Evolutionary conservation across 169 alveolate species (phyloP).

Genomic region (Eimeria falciformis): DNA sequence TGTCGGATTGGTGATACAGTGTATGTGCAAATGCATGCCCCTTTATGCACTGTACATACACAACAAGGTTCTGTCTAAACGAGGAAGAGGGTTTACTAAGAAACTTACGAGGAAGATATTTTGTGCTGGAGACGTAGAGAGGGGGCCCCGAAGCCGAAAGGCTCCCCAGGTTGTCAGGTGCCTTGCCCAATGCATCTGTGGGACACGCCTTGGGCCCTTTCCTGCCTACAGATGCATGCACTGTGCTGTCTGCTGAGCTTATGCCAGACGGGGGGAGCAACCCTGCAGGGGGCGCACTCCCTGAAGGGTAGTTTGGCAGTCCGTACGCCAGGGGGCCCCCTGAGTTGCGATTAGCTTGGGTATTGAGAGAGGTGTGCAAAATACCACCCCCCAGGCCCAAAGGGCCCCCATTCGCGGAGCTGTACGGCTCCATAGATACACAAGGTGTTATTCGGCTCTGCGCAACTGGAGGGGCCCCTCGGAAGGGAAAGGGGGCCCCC

Average conservation of each 20-base stretch:
- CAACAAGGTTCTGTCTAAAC: too few relatives aligned
- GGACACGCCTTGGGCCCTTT: neutral
- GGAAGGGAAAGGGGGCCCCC: too few relatives aligned
- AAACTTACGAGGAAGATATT: neutral
- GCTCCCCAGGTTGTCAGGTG: neutral
- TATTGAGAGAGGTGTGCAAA: neutral
- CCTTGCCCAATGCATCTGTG: neutral
- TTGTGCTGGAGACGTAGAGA: conserved; percentile 1
- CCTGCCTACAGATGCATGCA: conserved; percentile 2
- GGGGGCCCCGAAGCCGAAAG: neutral
- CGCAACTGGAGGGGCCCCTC: too few relatives aligned
- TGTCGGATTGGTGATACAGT: too few relatives aligned
- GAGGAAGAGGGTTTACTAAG: neutral
- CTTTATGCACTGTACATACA: too few relatives aligned
- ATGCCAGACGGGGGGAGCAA: neutral
- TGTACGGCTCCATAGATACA: conserved; percentile 36
- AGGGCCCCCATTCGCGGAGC: conserved; percentile 17
- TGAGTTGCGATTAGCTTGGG: neutral
- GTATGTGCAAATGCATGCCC: too few relatives aligned
- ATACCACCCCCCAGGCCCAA: neutral
- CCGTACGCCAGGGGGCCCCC: conserved; percentile 3
- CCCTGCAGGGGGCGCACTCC: neutral
- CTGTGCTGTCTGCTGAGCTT: neutral
- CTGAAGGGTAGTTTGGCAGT: conserved; percentile 8
- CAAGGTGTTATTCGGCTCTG: too few relatives aligned